These are phyloP conservation scores for Glarea lozoyensis DNA, from an alignment of 495 filamentous ascomycete genomes.

Conservation along the genomic window DNA sequence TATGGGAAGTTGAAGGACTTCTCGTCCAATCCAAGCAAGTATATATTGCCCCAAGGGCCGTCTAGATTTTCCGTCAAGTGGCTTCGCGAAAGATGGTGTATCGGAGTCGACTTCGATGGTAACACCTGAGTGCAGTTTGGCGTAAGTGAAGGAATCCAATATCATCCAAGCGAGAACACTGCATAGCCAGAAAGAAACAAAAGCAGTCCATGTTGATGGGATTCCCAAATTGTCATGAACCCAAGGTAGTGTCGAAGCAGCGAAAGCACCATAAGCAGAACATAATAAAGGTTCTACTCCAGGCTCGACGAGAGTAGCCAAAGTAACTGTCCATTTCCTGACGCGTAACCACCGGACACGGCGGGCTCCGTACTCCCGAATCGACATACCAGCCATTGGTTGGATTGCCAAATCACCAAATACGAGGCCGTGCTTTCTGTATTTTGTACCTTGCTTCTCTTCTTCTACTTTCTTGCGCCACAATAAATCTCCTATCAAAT, in stretches of 20 bases:
- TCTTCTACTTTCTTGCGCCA: constrained; percentile 56
- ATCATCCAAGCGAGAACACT: constrained; percentile 62
- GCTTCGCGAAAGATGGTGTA: constrained; percentile 63
- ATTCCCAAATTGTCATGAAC: constrained; percentile 45
- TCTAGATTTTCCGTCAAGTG: constrained; percentile 31
- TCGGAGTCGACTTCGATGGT: constrained; percentile 64
- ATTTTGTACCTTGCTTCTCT: constrained; percentile 38
- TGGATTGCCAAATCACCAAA: constrained; percentile 84
- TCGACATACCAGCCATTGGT: constrained; percentile 74
- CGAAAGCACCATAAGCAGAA: constrained; percentile 70
- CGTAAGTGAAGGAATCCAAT: constrained; percentile 65
- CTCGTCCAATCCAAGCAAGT: constrained; percentile 75
- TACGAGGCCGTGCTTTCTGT: constrained; percentile 73
- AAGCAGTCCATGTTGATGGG: constrained; percentile 58
- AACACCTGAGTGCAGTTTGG: constrained; percentile 58
- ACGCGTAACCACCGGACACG: constrained; percentile 88
- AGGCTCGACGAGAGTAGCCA: constrained; percentile 89
- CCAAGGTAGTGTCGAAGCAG: constrained; percentile 61
- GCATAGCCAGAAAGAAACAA: constrained; percentile 54
- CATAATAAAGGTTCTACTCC: constrained; percentile 86
- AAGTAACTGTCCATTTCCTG: constrained; percentile 84
- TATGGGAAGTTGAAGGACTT: constrained; percentile 73
- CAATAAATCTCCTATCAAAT: constrained; percentile 85
- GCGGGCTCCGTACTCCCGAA: constrained; percentile 70
- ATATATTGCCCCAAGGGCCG: constrained; percentile 64